A percentile compares a stretch with the other conserved stretches of the same genome.
Evolutionary conservation across 805 yeast species (phyloP).

Genomic region (Ogataea nakhonphanomensis): DNA sequence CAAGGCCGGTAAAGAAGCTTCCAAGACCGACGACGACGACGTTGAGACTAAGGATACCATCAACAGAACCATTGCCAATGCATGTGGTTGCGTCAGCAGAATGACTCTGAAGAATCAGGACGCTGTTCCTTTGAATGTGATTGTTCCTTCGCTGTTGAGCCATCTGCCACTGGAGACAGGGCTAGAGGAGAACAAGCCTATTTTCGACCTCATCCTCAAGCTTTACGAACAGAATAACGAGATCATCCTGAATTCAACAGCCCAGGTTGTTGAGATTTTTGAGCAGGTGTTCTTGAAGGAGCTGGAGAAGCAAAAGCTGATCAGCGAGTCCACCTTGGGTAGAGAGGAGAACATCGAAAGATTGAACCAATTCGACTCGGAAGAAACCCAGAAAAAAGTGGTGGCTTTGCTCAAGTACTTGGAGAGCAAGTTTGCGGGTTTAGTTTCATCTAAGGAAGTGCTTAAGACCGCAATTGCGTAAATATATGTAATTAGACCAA

Average conservation of each 20-base stretch:
- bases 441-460: slow-evolving; percentile 50
- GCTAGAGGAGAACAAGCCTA: slow-evolving; percentile 89
- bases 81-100: slow-evolving; percentile 96
- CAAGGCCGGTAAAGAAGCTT: slow-evolving; percentile 71
- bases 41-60: slow-evolving; percentile 77
- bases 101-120: slow-evolving; percentile 70
- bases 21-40: slow-evolving; percentile 58
- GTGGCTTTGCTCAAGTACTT: slow-evolving; percentile 69
- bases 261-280: slow-evolving; percentile 62
- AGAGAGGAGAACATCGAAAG: slow-evolving; percentile 80
- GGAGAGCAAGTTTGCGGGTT: slow-evolving; percentile 60
- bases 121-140: slow-evolving; percentile 72
- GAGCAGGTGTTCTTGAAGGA: slow-evolving; percentile 72
- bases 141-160: slow-evolving; percentile 67
- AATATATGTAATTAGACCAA: slow-evolving; percentile 1
- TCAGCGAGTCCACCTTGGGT: slow-evolving; percentile 73
- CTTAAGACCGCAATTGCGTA: slow-evolving; percentile 42
- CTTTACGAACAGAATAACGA: slow-evolving; percentile 64
- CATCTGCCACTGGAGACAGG: slow-evolving; percentile 87
- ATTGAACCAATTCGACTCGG: slow-evolving; percentile 72
- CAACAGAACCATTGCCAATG: slow-evolving; percentile 86
- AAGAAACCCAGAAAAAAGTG: slow-evolving; percentile 61
- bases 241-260: slow-evolving; percentile 52
- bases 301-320: slow-evolving; percentile 64
- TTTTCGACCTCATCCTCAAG: slow-evolving; percentile 71